Evolutionary conservation across 345 rosid genomes (phyloP), one percentile per base, ranked within the genome.

Genomic region (Hibiscus syriacus): DNA sequence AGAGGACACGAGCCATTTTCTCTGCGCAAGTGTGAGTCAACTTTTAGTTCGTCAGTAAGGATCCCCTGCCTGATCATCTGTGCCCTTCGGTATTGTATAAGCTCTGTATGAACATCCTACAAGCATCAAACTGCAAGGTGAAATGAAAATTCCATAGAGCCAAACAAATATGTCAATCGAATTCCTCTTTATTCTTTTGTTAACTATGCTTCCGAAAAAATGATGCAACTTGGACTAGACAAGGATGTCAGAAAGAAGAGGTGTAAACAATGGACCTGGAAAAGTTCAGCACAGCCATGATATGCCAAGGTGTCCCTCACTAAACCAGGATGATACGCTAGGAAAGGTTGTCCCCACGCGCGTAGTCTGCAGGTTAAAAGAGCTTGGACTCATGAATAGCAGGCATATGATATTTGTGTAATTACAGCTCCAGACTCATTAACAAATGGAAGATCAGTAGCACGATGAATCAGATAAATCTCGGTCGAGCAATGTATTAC

Each of bases 231-330:
- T 36, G 22, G n/a, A 6, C 45, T 13, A 46, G 48, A 54, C 23
- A 76, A 72, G 17, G 57, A 49, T 26, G 34, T 23, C 63, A 26
- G 74, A 66, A 48, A 74, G 30, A 45, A 70, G 70, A 74, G 69
- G 17, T 62, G 36, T 38, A 48, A 58, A 67, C 63, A 45, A 50
- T 77, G 64, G 73, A 84, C 99, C 99, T 95, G 98, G 64, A 90
- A 95, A 73, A 95, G 84, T 80, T 95, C 99, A 43, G 96, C 97
- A 85, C 98, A 95, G 49, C 98, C 99, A 81, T 90, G 98, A 80
- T 86, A 90, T 67, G 99, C 99, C 82, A 95, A 81, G 74, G 74
- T 84, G 55, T 92, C 89, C 76, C 90, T 81, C 68, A 82, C 80
- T 65, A 92, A 83, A 78, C 98, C 99, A 73, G 97, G 91, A 78